Evolutionary conservation across 768 basidiomycete genomes (phyloP).

Genomic region (Kwoniella newhampshirensis): DNA sequence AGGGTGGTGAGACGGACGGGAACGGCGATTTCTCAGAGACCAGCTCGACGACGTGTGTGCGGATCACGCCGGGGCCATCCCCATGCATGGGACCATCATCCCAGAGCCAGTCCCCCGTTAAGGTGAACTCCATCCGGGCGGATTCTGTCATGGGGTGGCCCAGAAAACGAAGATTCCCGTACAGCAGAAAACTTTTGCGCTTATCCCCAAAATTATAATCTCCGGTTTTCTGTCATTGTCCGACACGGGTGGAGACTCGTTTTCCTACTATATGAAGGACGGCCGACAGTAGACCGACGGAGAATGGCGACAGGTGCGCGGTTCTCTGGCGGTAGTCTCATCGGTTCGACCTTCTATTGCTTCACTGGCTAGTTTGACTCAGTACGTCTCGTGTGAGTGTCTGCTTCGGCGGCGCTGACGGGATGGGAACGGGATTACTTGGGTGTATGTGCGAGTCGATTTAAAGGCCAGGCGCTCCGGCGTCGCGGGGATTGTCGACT

Average conservation of each 20-base stretch:
- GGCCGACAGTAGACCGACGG: no score
- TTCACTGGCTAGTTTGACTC: constrained; percentile 2
- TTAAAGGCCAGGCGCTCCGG: neutral
- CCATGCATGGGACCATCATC: no score
- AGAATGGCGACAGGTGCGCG: neutral
- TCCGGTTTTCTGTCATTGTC: constrained; percentile 13
- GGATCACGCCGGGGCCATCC: no score
- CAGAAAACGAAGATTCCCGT: constrained; percentile 11
- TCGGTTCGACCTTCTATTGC: constrained; percentile 4
- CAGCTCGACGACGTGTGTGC: no score
- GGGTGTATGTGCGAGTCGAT: neutral
- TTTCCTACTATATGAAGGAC: constrained; percentile 11
- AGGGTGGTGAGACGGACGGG: no score
- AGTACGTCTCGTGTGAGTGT: constrained; percentile 8
- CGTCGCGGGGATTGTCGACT: neutral
- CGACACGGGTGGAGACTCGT: neutral
- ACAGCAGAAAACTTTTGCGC: constrained; percentile 14
- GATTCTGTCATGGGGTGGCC: constrained; percentile 2
- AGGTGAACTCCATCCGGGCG: constrained; percentile 6
- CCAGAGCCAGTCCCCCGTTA: neutral
- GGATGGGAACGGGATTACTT: neutral
- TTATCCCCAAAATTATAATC: constrained; percentile 11
- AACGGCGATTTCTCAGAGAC: no score
- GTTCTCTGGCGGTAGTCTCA: neutral
- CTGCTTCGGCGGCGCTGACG: constrained; percentile 12